Evolutionary conservation across 331 rosid genomes (phyloP), one percentile per base, ranked within the genome.

Genomic region (Stylosanthes scabra): DNA sequence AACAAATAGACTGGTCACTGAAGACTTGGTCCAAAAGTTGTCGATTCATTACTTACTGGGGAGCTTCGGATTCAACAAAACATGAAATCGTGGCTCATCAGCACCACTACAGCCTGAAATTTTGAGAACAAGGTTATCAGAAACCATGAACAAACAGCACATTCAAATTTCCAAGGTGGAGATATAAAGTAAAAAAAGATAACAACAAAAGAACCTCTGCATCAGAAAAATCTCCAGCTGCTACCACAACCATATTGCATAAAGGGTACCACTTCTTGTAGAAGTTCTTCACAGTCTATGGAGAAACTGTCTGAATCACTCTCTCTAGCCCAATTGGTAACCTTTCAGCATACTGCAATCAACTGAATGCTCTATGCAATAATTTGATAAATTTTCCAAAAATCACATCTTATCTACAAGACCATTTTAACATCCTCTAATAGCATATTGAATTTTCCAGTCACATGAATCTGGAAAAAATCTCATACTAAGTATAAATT

Each of bases 61-160:
- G 88, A 66, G 97, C 96, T 80, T 91, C 99, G 78, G 99, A 94
- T 88, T 94, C 99, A 75, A 89, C 86, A 83, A 87, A 94, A 84
- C 96, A 88, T 45, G 99, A 94, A 87, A 88, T 0, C 96, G 81
- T 37, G 99, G 97, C 66, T 91, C 93, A 37, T 88, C 76, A 94
- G 80, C 86, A 89, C 96, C 64, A 94, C 88, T 39, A 94, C 99
- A 68, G 78, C 79, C 99, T 91, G 88, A 74, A 69, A 78, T 66
- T 60, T 76, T 58, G 47, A 82, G 69, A 75, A 40, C 68, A 37
- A 25, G 3, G 11, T 82, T 56, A 80, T 62, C 7, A 79, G 51
- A 70, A 73, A 76, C 60, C 59, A 66, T 52, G 41, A 56, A 50
- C 51, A 57, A 54, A 49, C 54, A 71, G 70, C 66, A 34, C 46